A percentile compares a stretch with the other conserved stretches of the same genome.
These are phyloP conservation scores for Podaxis sp. DNA, from an alignment of 768 basidiomycete genomes.

Conservation along the genomic window DNA sequence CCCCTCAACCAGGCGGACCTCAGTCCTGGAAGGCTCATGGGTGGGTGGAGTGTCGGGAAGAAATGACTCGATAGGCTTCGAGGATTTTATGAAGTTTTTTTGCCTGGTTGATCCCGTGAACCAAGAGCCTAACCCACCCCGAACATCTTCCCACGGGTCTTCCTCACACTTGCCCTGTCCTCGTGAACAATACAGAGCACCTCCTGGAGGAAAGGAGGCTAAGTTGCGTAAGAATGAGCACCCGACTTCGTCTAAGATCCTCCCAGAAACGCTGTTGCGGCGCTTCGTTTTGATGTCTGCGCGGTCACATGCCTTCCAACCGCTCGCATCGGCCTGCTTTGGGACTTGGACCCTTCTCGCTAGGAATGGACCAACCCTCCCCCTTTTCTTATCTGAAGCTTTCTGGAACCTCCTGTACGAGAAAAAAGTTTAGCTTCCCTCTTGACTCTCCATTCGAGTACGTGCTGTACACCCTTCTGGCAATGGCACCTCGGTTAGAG, in stretches of 20 bases:
- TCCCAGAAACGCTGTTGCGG: background rate
- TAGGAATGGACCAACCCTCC: background rate
- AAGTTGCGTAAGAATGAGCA: background rate
- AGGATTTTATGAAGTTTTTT: conserved; percentile 12
- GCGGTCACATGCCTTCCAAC: background rate
- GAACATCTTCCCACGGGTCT: conserved; percentile 3
- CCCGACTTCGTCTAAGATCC: background rate
- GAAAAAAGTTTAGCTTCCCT: background rate
- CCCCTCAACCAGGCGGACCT: conserved; percentile 32
- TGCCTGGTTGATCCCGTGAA: conserved; percentile 4
- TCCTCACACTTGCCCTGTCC: background rate
- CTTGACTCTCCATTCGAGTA: background rate
- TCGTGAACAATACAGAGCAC: background rate
- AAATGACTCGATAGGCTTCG: background rate
- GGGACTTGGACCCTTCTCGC: background rate
- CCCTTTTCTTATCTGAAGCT: background rate
- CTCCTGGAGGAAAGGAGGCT: background rate
- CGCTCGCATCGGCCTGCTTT: background rate
- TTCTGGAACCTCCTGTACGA: background rate
- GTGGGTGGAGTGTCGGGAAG: conserved; percentile 10
- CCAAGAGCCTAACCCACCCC: background rate
- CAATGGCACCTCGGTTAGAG: background rate
- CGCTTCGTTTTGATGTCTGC: background rate
- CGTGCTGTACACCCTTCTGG: background rate
- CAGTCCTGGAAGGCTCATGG: conserved; percentile 41